phyloP scores from a whole-genome alignment of 139 green algal genomes.

The Picochlorum sp. region DNA sequence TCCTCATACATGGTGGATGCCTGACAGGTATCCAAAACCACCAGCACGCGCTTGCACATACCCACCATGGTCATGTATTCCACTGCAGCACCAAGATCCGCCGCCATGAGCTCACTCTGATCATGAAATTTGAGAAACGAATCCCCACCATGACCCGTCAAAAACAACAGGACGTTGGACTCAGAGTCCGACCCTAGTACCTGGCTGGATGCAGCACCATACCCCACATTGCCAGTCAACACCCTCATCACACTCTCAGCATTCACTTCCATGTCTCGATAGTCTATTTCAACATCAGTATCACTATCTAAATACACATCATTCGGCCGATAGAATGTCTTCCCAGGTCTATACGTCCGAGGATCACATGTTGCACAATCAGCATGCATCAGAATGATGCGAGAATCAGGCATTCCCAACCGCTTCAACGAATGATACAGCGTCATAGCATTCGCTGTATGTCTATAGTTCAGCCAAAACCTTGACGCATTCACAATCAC shows the following conservation, averaged over 20 bases:
- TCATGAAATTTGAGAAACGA: constrained; percentile 96
- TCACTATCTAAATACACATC: constrained; percentile 50
- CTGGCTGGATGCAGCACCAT: constrained; percentile 42
- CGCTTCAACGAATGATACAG: constrained; percentile 70
- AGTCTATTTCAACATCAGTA: constrained; percentile 78
- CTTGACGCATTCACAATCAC: constrained; percentile 64
- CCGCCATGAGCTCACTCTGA: constrained; percentile 56
- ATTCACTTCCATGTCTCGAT: constrained; percentile 81
- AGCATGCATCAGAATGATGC: constrained; percentile 91
- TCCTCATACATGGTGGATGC: constrained; percentile 56
- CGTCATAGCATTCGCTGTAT: constrained; percentile 67
- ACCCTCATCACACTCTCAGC: constrained; percentile 78
- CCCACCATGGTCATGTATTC: constrained; percentile 22
- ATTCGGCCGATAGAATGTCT: background rate
- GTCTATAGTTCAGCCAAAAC: constrained; percentile 84
- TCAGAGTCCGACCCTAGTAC: constrained; percentile 57
- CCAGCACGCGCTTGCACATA: constrained; percentile 76
- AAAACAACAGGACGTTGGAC: constrained; percentile 82
- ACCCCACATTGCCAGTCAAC: constrained; percentile 46
- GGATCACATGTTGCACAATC: constrained; percentile 85
- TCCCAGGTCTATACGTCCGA: constrained; percentile 60
- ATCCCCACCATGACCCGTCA: constrained; percentile 83
- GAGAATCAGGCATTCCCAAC: constrained; percentile 84
- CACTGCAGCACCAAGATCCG: constrained; percentile 46
- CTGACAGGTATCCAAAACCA: constrained; percentile 93